These are phyloP conservation scores for Malus hybrid DNA, from an alignment of 331 rosid species.

Conservation along the genomic window DNA sequence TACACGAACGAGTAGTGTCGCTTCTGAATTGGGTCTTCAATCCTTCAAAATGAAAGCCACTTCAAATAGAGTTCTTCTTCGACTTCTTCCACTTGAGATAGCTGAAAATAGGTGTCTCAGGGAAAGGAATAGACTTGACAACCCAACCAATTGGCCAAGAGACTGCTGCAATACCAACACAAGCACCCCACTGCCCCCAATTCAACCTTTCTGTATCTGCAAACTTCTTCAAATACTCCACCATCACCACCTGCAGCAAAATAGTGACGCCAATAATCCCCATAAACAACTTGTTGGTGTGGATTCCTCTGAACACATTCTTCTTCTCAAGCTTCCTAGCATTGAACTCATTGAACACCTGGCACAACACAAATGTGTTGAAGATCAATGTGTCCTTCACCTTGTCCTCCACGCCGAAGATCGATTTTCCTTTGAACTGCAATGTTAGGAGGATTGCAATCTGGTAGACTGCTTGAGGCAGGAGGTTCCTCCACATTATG, in stretches of 20 bases:
- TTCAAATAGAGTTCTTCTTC: not conserved
- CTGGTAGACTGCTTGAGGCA: conserved; percentile 50
- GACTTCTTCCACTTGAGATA: conserved; percentile 3
- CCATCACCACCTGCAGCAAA: conserved; percentile 26
- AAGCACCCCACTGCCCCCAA: conserved; percentile 16
- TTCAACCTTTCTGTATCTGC: conserved; percentile 21
- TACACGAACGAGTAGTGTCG: no score
- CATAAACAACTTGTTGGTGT: conserved; percentile 13
- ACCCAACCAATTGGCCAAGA: conserved; percentile 29
- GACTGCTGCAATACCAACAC: conserved; percentile 6
- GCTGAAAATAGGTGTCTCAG: conserved; percentile 7
- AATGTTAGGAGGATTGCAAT: conserved; percentile 28
- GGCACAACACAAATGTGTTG: conserved; percentile 23
- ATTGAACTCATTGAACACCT: conserved; percentile 19
- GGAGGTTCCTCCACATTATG: conserved; percentile 36
- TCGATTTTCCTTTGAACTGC: conserved; percentile 40
- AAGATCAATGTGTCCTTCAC: conserved; percentile 27
- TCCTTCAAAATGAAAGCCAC: not conserved
- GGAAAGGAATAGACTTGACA: conserved; percentile 21
- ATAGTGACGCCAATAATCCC: conserved; percentile 12
- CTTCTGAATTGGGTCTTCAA: not conserved
- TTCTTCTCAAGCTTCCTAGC: conserved; percentile 11
- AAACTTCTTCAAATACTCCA: conserved; percentile 20
- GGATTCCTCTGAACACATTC: conserved; percentile 26
- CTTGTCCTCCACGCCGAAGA: conserved; percentile 28